Evolutionary conservation across 768 basidiomycete species (phyloP), one percentile per base, ranked within the genome.

Genomic region (Mycena capillaripes): DNA sequence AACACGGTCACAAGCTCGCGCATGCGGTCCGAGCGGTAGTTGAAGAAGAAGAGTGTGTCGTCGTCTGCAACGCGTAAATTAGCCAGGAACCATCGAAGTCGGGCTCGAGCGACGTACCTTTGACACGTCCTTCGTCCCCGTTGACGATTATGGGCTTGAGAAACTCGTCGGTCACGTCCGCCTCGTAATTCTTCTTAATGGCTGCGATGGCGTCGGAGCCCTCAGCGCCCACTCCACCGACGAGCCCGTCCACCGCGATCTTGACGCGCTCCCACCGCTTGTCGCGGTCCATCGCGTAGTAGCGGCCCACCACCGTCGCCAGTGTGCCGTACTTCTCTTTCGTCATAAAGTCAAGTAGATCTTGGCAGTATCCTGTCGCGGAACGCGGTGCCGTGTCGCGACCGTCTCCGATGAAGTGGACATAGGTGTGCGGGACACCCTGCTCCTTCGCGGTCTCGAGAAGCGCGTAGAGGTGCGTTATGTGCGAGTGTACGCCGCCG

Each of bases 361-460:
- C 89, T 76, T 93, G 86, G 48, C 90, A 87, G 82, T 98, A 97
- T 21, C 89, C 90, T 6, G 90, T 87, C 16, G 95, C 90, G 1
- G 95, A 96, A 32, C 91, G 86, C 11, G 97, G 97, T 1, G 96
- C 96, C 9, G 97, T 98, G 81, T 98, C 97, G 46, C 97, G 93
- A n/a, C 97, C 97, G 76, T 98, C 97, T 25, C 94, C 97, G 76
- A 98, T 89, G 87, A 97, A 98, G 87, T 98, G 97, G 74, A 98
- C 84, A 79, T 95, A 97, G 66, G 94, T 91, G 74, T 97, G 88
- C 4, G 95, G 94, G 40, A 98, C 93, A 50, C 91, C 92, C 62
- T 90, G 82, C 79, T 95, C 92, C 79, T 97, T 97, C 27, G 97
- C 97, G 7, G 93, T 93, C 81, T 96, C 94, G 75, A 98, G 90